Evolutionary conservation across 108 stramenopile species (phyloP).

Genomic region (Fistulifera solaris): DNA sequence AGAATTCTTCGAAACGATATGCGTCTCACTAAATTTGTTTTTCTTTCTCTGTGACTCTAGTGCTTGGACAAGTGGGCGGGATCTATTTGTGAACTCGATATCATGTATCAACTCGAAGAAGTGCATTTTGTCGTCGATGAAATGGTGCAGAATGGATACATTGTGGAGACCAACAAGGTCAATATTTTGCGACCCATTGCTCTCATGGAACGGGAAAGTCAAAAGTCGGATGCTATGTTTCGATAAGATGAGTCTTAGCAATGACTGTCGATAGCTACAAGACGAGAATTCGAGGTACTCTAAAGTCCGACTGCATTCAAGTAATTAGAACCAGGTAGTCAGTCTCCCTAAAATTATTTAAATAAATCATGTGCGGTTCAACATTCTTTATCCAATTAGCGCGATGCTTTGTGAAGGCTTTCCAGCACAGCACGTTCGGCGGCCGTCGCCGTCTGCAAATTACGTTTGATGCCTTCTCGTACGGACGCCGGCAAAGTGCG

Average conservation of each 20-base stretch:
- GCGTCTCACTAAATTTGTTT: too few relatives aligned
- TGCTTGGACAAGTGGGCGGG: constrained; percentile 79
- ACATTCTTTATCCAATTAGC: too few relatives aligned
- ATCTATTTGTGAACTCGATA: constrained; percentile 86
- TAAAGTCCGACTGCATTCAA: too few relatives aligned
- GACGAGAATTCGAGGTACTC: too few relatives aligned
- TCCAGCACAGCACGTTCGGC: constrained; percentile 1
- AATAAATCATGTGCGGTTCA: too few relatives aligned
- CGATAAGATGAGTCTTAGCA: constrained; percentile 26
- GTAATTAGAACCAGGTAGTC: too few relatives aligned
- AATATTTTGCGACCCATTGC: constrained; percentile 83
- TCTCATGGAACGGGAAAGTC: constrained; percentile 82
- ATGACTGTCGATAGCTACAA: too few relatives aligned
- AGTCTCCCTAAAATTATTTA: too few relatives aligned
- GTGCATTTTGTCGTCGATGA: constrained; percentile 94
- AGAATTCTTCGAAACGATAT: too few relatives aligned
- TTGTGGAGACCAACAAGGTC: constrained; percentile 87
- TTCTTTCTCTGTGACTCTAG: too few relatives aligned
- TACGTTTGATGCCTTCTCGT: neutral
- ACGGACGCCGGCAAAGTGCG: neutral
- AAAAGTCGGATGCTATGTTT: constrained; percentile 85
- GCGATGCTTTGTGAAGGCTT: too few relatives aligned
- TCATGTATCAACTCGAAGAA: constrained; percentile 95
- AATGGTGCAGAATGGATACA: constrained; percentile 92
- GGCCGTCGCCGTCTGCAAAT: neutral